Base-by-base conservation (phyloP, 1,139 yeast species). In the Kodamaea plutei region DNA sequence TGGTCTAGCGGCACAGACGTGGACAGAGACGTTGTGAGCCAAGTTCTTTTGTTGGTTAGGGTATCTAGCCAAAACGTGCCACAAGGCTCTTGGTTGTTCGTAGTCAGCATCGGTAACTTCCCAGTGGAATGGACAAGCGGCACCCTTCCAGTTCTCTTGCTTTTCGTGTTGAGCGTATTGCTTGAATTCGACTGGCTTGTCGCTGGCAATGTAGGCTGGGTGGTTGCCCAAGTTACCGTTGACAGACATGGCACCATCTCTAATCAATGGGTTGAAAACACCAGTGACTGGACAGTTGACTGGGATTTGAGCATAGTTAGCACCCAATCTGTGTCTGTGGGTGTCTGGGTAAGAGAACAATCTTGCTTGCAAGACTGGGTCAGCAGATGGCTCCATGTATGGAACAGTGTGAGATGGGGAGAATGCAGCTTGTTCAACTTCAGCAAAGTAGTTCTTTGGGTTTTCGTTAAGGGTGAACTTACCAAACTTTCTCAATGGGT, bases 101-200 rank as follows among this genome's bases (percentile, higher is more conserved):
- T 51, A 70, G 57, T 87, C 95, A 35, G 72, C 81, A 36, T 79
- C 82, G 26, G 73, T 73, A 36, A 75, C 76, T 41, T 75, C 72
- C 96, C 96, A 88, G 68, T 85, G 93, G 79, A 77, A 84, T 47
- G 87, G 85, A 43, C 79, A 68, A 35, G 95, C 96, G 42, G 93
- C 79, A 39, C 96, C 96, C 37, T 70, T 64, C 89, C 95, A 88
- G 40, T 75, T 71, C 64, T 89, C 96, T 60, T 87, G 96, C 42
- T 75, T 76, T 52, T 73, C 71, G 56, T 70, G 76, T 34, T 64
- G 48, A 28, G 52, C 44, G 46, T 53, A 61, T 37, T 50, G 46
- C 50, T 56, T 61, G 60, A 77, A 74, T 48, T 69, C 69, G 49
- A 77, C 46, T 36, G 84, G 81, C 63, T 73, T 61, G 46, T 64